Evolutionary conservation across 208 protist genomes (phyloP), one percentile per base, ranked within the genome.

Genomic region (Trypanosoma brucei): DNA sequence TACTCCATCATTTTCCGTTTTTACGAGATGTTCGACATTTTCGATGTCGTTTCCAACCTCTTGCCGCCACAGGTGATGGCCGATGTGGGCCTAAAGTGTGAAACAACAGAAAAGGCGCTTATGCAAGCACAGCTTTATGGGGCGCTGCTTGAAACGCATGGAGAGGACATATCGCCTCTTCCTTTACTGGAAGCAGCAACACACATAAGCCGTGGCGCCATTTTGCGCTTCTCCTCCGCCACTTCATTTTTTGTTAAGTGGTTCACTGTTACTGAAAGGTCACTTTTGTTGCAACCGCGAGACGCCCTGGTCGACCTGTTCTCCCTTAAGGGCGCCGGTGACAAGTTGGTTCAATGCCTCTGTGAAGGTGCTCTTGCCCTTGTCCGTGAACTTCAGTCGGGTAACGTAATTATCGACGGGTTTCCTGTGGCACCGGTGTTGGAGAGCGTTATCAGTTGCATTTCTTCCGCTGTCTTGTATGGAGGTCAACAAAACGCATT

Each of bases 351-450:
- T 59, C 55, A 62, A 57, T 55, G 53, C 13, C 55, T 72, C 8
- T 72, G 60, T 55, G 67, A 72, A 46, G 67, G 67, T 6, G 22
- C 55, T 14, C 67, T 59, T 67, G 30, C 64, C 5, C 46, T 72
- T 57, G n/a, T 67, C 3, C 53, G 67, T 42, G 67, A 72, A 34
- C 37, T 62, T 35, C 59, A 72, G 48, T 46, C 55, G n/a, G 67
- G 67, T 31, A 67, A 62, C 61, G 9, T 66, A 6, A 49, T 72
- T 63, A n/a, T 72, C 1, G 53, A 38, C 13, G 34, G 36, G 13
- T 50, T 14, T 8, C 34, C 55, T 44, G 44, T 39, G 48, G 7
- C 56, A 14, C 7, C 45, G 9, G 31, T 58, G 31, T 30, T 72
- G 33, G 60, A 72, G 39, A 33, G 7, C 6, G 39, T 55, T 2